Conservation (phyloP, 805 yeast genomes). For the Danielia reshetovae region DNA sequence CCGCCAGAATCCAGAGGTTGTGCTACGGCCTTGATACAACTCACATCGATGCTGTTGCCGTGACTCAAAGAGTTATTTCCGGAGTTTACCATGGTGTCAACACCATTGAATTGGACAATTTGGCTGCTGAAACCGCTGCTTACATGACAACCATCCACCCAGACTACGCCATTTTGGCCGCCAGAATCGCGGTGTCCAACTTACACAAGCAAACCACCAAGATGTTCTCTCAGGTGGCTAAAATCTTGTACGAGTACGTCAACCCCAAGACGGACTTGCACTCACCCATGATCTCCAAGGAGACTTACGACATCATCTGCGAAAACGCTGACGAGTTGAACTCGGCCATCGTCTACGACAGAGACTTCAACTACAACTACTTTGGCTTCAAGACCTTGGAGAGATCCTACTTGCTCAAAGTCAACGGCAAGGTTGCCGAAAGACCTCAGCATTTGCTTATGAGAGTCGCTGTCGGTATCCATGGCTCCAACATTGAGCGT, state of each 20-base stretch:
- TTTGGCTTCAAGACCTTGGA: slow-evolving; percentile 62
- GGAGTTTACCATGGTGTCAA: slow-evolving; percentile 98
- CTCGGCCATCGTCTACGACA: slow-evolving; percentile 43
- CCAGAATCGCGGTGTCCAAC: slow-evolving; percentile 91
- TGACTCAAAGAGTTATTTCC: slow-evolving; percentile 90
- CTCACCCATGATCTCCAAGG: slow-evolving; percentile 42
- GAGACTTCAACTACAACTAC: slow-evolving; percentile 54
- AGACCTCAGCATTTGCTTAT: slow-evolving; percentile 59
- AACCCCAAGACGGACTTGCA: slow-evolving; percentile 74
- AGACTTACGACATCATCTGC: slow-evolving; percentile 36
- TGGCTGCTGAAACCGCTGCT: slow-evolving; percentile 96
- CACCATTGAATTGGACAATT: slow-evolving; percentile 66
- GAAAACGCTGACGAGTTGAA: slow-evolving; percentile 40
- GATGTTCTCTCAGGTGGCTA: slow-evolving; percentile 73
- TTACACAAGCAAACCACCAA: slow-evolving; percentile 92
- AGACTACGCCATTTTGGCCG: slow-evolving; percentile 93
- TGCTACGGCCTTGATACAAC: slow-evolving; percentile 90
- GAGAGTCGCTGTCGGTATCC: slow-evolving; percentile 62
- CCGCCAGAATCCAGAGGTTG: slow-evolving; percentile 84
- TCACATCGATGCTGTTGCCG: slow-evolving; percentile 92
- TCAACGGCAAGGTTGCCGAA: slow-evolving; percentile 55
- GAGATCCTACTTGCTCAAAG: slow-evolving; percentile 52
- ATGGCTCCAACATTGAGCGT: slow-evolving; percentile 48
- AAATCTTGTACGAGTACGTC: slow-evolving; percentile 68
- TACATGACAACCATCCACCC: slow-evolving; percentile 97